Evolutionary conservation across 768 basidiomycete species (phyloP).

Genomic region (Omphalotus guepiniiformis): DNA sequence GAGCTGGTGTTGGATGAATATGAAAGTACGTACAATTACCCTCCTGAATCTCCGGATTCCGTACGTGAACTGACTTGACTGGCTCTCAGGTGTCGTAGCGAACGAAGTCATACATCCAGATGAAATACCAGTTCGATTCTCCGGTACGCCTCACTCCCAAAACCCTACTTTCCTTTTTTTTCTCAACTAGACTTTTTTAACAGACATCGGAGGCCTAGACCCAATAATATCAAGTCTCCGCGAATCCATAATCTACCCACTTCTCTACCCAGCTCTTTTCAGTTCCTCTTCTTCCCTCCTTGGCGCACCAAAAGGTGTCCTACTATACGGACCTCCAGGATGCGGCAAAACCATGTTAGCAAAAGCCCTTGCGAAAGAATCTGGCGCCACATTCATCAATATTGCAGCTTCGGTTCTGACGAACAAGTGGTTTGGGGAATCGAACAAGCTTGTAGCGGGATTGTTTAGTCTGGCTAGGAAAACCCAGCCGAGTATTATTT

Average conservation of each 20-base stretch:
- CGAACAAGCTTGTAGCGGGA: constrained; percentile 93
- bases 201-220: constrained; percentile 92
- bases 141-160: constrained; percentile 49
- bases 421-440: constrained; percentile 85
- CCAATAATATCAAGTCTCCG: constrained; percentile 84
- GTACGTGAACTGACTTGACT: too few species aligned
- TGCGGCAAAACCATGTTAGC: constrained; percentile 99
- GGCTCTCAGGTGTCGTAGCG: constrained; percentile 66
- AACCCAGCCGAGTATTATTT: constrained; percentile 93
- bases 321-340: constrained; percentile 94
- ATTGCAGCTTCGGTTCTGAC: constrained; percentile 70
- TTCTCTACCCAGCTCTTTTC: constrained; percentile 89
- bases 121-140: constrained; percentile 74
- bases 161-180: background rate
- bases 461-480: constrained; percentile 93
- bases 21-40: constrained; percentile 66
- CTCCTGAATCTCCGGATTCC: background rate
- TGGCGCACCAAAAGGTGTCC: constrained; percentile 91
- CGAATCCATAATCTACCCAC: constrained; percentile 94
- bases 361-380: constrained; percentile 95
- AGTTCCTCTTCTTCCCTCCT: constrained; percentile 75
- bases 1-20: constrained; percentile 84
- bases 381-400: constrained; percentile 95
- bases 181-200: constrained; percentile 19
- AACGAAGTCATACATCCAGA: constrained; percentile 92